A percentile compares a stretch with the other conserved stretches of the same genome.
Conservation (phyloP, 2,329 filamentous ascomycete species). For the Diaporthe sp. region DNA sequence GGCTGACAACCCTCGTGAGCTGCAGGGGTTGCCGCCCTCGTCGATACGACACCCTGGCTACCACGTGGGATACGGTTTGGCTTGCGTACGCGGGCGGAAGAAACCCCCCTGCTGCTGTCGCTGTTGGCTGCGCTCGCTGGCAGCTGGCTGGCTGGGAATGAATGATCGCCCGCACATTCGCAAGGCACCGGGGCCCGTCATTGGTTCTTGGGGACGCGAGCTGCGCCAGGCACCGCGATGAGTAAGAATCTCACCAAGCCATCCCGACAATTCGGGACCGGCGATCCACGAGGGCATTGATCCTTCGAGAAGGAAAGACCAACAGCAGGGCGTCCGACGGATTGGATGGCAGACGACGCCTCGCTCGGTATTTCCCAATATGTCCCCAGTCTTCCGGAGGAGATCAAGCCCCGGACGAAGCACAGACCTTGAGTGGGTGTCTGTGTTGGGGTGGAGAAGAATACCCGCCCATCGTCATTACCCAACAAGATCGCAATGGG, state of each 20-base stretch:
- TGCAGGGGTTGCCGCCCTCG: slow-evolving; percentile 15
- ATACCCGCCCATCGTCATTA: background rate
- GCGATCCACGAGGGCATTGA: slow-evolving; percentile 24
- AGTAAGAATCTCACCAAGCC: slow-evolving; percentile 25
- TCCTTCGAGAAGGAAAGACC: slow-evolving; percentile 26
- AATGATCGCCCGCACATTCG: slow-evolving; percentile 5
- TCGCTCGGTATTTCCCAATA: slow-evolving; percentile 23
- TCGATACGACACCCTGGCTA: background rate
- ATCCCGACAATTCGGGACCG: slow-evolving; percentile 26
- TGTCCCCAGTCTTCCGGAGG: slow-evolving; percentile 12
- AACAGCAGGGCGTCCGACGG: slow-evolving; percentile 15
- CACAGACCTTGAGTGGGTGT: slow-evolving; percentile 23
- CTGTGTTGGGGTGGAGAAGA: slow-evolving; percentile 22
- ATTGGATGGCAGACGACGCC: slow-evolving; percentile 13
- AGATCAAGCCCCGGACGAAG: slow-evolving; percentile 5
- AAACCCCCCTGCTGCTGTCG: background rate
- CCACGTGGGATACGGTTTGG: slow-evolving; percentile 30
- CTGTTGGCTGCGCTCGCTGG: slow-evolving; percentile 7
- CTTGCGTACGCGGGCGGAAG: slow-evolving; percentile 11
- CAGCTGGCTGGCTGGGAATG: background rate
- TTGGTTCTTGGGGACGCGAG: slow-evolving; percentile 3
- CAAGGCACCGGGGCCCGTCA: slow-evolving; percentile 14
- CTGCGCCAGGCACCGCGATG: slow-evolving; percentile 17
- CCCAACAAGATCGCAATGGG: background rate
- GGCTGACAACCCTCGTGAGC: slow-evolving; percentile 24